Conservation (phyloP, 139 green algal genomes). For the Nannochloris sp. region DNA sequence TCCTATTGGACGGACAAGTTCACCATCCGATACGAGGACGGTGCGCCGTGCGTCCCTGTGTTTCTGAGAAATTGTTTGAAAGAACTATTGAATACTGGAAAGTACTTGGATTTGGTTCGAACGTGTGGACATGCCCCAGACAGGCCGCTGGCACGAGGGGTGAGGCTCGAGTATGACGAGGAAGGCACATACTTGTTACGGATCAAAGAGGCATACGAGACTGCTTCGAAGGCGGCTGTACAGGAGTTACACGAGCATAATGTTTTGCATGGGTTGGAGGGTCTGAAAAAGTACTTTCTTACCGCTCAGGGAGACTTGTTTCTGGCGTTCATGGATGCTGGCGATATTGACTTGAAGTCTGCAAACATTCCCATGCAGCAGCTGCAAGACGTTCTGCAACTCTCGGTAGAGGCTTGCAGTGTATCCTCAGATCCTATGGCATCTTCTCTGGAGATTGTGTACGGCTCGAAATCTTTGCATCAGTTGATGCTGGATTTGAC, state of each 20-base stretch:
- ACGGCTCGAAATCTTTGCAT: slow-evolving; percentile 50
- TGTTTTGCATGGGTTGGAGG: slow-evolving; percentile 44
- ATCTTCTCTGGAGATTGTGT: slow-evolving; percentile 49
- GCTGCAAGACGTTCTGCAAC: slow-evolving; percentile 77
- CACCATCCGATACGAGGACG: slow-evolving; percentile 34
- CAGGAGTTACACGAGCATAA: slow-evolving; percentile 41
- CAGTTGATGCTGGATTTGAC: slow-evolving; percentile 38
- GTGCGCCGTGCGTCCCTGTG: slow-evolving; percentile 47
- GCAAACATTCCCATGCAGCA: slow-evolving; percentile 47
- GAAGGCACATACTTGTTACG: slow-evolving; percentile 13
- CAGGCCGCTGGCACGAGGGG: slow-evolving; percentile 21
- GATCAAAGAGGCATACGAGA: slow-evolving; percentile 39
- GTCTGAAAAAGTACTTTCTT: slow-evolving; percentile 88
- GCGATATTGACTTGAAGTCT: slow-evolving; percentile 60
- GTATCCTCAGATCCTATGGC: slow-evolving; percentile 45
- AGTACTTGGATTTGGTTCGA: slow-evolving; percentile 82
- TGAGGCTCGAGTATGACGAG: slow-evolving; percentile 43
- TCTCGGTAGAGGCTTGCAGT: slow-evolving; percentile 44
- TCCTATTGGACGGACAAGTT: slow-evolving; percentile 75
- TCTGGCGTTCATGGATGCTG: slow-evolving; percentile 67
- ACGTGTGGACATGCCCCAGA: slow-evolving; percentile 51
- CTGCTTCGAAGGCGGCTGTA: slow-evolving; percentile 52
- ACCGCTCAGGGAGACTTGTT: slow-evolving; percentile 81
- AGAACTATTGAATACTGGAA: slow-evolving; percentile 63
- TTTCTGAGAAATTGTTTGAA: slow-evolving; percentile 47